Evolutionary conservation across 108 stramenopile species (phyloP), one percentile per base, ranked within the genome.

Genomic region (Fistulifera solaris): DNA sequence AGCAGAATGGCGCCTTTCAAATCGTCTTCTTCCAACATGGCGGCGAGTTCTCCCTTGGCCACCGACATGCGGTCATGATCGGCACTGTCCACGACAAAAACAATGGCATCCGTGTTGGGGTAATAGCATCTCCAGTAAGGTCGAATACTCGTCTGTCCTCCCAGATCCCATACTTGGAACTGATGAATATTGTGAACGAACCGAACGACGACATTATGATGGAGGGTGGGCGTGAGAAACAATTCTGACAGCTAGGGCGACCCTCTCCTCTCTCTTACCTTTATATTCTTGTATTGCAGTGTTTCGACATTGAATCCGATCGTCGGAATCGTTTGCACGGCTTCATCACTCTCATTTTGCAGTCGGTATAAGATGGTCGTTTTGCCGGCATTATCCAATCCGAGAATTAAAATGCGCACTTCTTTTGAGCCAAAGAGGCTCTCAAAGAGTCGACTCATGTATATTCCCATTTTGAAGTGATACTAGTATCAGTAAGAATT

Each of bases 141-240:
- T 48, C 99, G 94, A 62, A 99, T 99, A 48, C 82, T 90, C 2
- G 96, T 98, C 78, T 99, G 97, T 14, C 99, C 99, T 24, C 97
- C 99, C 35, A 99, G 70, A 65, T 99, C 99, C 99, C 99, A 99
- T 24, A 99, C 99, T 89, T 95, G 99, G 71, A 99, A 99, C 85
- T 97, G 40, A 4, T 17, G 27, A 11, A 10, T 21, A 53, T 8
- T 59, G 54, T 13, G 50, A 24, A 24, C 11, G 10, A 63, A 40
- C 16, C 25, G 52, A 55, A 62, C 18, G 17, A 62, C 25, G 40
- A 8, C 17, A 27, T 27, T 21, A 17, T 25, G 28, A 16, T 15
- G n/a, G n/a, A n/a, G n/a, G n/a, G n/a, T n/a, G n/a, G n/a, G n/a
- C n/a, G n/a, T n/a, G n/a, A n/a, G n/a, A n/a, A n/a, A n/a, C n/a